These are phyloP conservation scores for Euphorbia celastroides DNA, from an alignment of 441 rosid species.

Conservation along the genomic window DNA sequence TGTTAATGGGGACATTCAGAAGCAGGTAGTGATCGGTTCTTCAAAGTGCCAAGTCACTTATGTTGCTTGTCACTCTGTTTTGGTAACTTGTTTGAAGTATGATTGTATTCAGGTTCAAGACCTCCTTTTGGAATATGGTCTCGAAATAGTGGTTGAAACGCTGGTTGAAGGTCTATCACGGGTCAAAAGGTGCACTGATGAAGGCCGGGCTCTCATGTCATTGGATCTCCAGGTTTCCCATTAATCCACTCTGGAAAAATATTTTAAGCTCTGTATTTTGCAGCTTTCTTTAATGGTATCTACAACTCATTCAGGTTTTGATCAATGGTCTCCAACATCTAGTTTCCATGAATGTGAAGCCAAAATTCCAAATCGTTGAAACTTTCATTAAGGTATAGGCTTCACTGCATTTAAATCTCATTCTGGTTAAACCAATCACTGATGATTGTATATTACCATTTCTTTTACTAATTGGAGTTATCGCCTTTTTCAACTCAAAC, in stretches of 20 bases:
- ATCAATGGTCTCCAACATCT: conserved; percentile 84
- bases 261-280: conserved; percentile 2
- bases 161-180: conserved; percentile 93
- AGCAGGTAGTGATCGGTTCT: conserved; percentile 56
- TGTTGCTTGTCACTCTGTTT: background rate
- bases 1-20: conserved; percentile 79
- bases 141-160: conserved; percentile 86
- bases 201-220: conserved; percentile 96
- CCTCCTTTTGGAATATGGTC: conserved; percentile 70
- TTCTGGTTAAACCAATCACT: background rate
- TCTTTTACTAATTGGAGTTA: background rate
- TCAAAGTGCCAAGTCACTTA: background rate
- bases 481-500: conserved; percentile 17
- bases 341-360: conserved; percentile 66
- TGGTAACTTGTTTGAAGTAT: conserved; percentile 7
- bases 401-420: background rate
- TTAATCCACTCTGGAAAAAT: background rate
- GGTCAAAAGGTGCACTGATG: conserved; percentile 89
- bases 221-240: conserved; percentile 79
- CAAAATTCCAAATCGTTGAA: conserved; percentile 73
- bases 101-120: conserved; percentile 61
- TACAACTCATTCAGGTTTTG: conserved; percentile 59
- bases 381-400: conserved; percentile 72
- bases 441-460: background rate
- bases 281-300: background rate